A percentile compares a stretch with the other conserved stretches of the same genome.
phyloP scores from a whole-genome alignment of 2,329 filamentous ascomycete genomes.

The Xylaria sp. region DNA sequence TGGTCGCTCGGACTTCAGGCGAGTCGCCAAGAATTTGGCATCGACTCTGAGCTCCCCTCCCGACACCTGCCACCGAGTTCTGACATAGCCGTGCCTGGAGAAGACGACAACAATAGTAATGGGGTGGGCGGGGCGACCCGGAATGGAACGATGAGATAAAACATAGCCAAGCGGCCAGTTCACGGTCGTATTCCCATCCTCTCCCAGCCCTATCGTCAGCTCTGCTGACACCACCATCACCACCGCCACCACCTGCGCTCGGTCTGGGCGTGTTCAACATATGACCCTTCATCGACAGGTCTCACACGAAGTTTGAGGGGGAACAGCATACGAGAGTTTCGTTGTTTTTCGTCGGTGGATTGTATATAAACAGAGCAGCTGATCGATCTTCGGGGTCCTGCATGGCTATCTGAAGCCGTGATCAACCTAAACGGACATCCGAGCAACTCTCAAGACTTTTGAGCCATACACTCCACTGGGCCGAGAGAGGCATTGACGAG shows the following conservation, averaged over 20 bases:
- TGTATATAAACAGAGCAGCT: neutral
- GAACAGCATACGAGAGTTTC: neutral
- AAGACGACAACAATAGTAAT: neutral
- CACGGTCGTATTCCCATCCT: neutral
- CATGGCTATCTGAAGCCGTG: neutral
- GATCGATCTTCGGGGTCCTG: neutral
- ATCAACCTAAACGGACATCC: neutral
- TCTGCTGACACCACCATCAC: neutral
- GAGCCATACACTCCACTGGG: no score
- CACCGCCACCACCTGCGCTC: no score
- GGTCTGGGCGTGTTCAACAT: no score
- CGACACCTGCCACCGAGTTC: neutral
- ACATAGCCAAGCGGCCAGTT: neutral
- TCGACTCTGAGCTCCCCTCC: neutral
- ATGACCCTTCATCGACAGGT: no score
- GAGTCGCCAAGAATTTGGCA: constrained; percentile 14
- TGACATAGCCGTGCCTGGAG: constrained; percentile 1
- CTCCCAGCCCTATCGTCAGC: neutral
- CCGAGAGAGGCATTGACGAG: no score
- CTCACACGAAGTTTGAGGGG: neutral
- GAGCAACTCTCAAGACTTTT: neutral
- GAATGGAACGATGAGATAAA: neutral
- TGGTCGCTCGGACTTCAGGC: constrained; percentile 5
- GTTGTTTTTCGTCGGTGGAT: no score
- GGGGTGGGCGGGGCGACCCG: neutral